Base-by-base conservation (phyloP, 345 rosid species). In the Linum trigynum region DNA sequence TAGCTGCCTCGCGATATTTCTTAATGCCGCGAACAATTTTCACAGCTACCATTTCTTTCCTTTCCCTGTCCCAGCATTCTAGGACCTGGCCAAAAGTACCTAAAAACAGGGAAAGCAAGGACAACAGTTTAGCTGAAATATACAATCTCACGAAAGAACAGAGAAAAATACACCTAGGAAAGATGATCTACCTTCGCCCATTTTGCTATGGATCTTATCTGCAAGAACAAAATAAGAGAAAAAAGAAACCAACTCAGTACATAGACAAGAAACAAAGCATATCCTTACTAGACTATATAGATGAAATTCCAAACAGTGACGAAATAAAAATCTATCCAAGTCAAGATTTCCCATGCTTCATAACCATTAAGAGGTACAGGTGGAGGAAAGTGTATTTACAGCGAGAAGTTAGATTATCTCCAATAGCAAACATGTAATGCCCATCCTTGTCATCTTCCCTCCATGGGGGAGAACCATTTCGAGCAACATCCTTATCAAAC, bases 371-470 rank as follows among this genome's bases (percentile, higher is more conserved):
- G 3, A 10, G 36, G 5, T 57, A 17, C 2, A 17, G 10, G 2
- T 3, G 72, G 74, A 69, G 82, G 71, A 67, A 80, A 86, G 92
- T 75, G 79, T 63, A 82, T 79, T 90, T 90, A 86, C 97, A 90
- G 92, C 96, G 97, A 57, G 92, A 79, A 57, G 92, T 84, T 83
- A 90, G 83, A 86, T 83, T 86, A 66, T 91, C 96, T 81, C 98
- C 98, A 67, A 86, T 76, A 74, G 85, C 94, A 88, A 91, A 91
- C 91, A 83, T 85, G 88, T 84, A 91, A 91, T 91, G 98, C 56
- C 96, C 96, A 84, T 91, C 96, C 74, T 88, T 91, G 91, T 91
- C 96, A 82, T 91, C 96, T 75, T 86, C 97, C 72, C 96, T 76
- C 91, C 88, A 79, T 38, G 91, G 96, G 73, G 97, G 88, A 38